These are phyloP conservation scores for Pilasporangium apinafurcum DNA, from an alignment of 352 stramenopile species.

Conservation along the genomic window DNA sequence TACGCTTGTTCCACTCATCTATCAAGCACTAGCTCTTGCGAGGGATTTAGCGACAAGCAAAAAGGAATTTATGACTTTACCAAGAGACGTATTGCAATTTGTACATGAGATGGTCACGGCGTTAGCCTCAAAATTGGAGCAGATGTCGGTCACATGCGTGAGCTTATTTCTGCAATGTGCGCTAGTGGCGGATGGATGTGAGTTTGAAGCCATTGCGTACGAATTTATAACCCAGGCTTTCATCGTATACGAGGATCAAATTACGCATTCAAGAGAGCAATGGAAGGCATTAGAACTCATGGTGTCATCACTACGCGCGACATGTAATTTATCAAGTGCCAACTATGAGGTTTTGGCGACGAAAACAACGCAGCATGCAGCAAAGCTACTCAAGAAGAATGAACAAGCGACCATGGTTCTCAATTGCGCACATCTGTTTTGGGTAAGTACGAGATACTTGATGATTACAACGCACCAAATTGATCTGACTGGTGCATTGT, in stretches of 20 bases:
- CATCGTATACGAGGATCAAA: slow-evolving; percentile 96
- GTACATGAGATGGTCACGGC: slow-evolving; percentile 96
- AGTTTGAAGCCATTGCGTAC: slow-evolving; percentile 92
- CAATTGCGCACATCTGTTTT: slow-evolving; percentile 95
- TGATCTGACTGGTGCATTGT: too few species aligned
- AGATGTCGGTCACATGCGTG: slow-evolving; percentile 73
- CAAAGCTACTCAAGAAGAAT: slow-evolving; percentile 95
- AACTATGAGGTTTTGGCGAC: slow-evolving; percentile 96
- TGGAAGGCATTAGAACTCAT: slow-evolving; percentile 86
- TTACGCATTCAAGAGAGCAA: slow-evolving; percentile 89
- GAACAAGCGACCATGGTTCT: slow-evolving; percentile 95
- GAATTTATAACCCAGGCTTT: slow-evolving; percentile 96
- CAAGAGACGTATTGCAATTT: slow-evolving; percentile 95
- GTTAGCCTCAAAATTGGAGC: slow-evolving; percentile 75
- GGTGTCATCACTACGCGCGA: slow-evolving; percentile 83
- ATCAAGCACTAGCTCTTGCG: slow-evolving; percentile 83
- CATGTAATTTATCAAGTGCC: slow-evolving; percentile 65
- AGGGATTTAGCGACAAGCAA: slow-evolving; percentile 21
- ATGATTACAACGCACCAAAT: too few species aligned
- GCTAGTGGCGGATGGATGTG: slow-evolving; percentile 75
- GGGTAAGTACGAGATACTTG: too few species aligned
- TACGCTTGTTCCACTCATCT: slow-evolving; percentile 93
- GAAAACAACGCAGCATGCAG: slow-evolving; percentile 95
- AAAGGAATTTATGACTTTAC: slow-evolving; percentile 32
- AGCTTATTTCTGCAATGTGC: slow-evolving; percentile 95